Conservation (phyloP, 495 filamentous ascomycete species). For the Pseudoneurospora amorphoporcata region DNA sequence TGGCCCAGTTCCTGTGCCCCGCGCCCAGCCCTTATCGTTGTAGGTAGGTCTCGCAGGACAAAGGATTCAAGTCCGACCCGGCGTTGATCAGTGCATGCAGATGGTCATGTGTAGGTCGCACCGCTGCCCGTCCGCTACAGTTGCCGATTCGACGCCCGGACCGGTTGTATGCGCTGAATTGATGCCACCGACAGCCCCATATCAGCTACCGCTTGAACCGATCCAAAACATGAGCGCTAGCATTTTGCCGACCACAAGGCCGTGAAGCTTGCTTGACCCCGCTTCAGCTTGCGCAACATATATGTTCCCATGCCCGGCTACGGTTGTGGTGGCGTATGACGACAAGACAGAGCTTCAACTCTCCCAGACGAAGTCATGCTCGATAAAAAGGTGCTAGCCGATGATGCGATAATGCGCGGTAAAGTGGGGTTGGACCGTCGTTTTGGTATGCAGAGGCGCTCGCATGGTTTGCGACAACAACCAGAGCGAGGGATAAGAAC, state of each 20-base stretch:
- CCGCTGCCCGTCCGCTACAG: neutral
- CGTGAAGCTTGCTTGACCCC: neutral
- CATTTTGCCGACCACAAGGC: neutral
- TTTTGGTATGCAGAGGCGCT: neutral
- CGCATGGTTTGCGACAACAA: neutral
- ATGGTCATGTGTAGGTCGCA: neutral
- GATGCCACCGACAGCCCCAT: neutral
- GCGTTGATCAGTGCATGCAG: neutral
- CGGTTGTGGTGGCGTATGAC: neutral
- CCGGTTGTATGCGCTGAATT: neutral
- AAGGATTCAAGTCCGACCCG: neutral
- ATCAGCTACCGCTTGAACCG: neutral
- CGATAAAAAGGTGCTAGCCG: neutral
- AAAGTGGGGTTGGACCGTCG: neutral
- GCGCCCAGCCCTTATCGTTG: neutral
- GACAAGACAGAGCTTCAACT: neutral
- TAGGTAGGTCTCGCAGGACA: neutral
- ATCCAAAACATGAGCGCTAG: neutral
- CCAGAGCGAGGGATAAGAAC: neutral
- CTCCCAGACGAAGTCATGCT: neutral
- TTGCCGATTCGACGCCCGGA: neutral
- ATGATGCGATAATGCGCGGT: neutral
- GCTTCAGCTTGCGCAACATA: neutral
- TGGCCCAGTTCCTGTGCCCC: neutral
- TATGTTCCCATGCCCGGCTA: neutral